phyloP scores from a whole-genome alignment of 1,284 basidiomycete genomes.

The Butyriboletus pseudospeciosus region DNA sequence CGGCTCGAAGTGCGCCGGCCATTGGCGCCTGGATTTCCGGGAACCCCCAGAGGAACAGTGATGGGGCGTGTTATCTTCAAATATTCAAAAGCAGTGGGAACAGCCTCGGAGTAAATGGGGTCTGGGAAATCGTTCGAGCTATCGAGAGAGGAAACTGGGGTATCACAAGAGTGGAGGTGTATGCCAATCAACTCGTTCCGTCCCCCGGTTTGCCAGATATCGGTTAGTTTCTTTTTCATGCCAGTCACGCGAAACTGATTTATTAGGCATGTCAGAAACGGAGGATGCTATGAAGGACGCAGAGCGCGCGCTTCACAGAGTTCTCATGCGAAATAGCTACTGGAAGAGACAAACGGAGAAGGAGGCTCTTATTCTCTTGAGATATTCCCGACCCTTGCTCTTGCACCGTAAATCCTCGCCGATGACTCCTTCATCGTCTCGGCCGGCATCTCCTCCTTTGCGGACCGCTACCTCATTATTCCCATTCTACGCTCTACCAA shows the following conservation, averaged over 20 bases:
- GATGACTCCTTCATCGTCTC: constrained; percentile 2
- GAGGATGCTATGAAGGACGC: constrained; percentile 35
- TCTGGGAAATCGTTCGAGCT: constrained; percentile 44
- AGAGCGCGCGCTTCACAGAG: constrained; percentile 37
- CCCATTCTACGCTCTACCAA: constrained; percentile 48
- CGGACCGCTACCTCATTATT: constrained; percentile 25
- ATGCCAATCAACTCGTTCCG: constrained; percentile 41
- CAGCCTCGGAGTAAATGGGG: constrained; percentile 42
- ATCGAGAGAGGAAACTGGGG: constrained; percentile 49
- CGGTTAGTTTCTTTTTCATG: constrained; percentile 5
- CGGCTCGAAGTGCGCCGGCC: constrained; percentile 21
- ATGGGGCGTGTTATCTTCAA: constrained; percentile 42
- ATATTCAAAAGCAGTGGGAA: constrained; percentile 58
- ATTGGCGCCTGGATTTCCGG: constrained; percentile 29
- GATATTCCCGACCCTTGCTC: constrained; percentile 49
- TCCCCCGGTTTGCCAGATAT: constrained; percentile 3
- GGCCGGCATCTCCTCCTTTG: constrained; percentile 16
- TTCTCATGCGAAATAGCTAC: constrained; percentile 47
- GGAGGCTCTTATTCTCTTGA: constrained; percentile 52
- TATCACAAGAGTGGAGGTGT: constrained; percentile 48
- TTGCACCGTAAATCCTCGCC: constrained; percentile 29
- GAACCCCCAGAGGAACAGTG: not conserved
- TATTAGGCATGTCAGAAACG: constrained; percentile 16
- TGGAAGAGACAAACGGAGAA: constrained; percentile 44
- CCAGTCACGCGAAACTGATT: not conserved